Percentiles rank a stretch among this genome's conserved stretches.
Evolutionary conservation across 1,139 yeast species (phyloP).

Genomic region (Protomyces arabidopsidicola): DNA sequence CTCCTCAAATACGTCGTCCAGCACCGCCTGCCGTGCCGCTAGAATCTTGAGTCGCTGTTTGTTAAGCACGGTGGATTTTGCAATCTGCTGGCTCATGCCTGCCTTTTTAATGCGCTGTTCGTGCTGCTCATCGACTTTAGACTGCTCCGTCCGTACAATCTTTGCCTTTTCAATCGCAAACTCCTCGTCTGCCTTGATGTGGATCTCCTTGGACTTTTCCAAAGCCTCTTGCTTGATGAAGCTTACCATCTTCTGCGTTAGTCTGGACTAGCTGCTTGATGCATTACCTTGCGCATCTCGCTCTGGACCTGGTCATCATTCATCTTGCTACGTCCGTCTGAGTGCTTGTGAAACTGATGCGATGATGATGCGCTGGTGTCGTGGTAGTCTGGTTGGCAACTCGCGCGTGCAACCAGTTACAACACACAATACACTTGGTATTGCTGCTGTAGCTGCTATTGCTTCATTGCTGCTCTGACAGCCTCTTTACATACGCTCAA

Average conservation of each 20-base stretch:
- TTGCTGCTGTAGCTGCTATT: too few species aligned
- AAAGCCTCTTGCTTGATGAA: constrained; percentile 98
- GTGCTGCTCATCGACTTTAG: constrained; percentile 75
- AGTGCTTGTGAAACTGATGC: too few species aligned
- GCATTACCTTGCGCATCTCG: constrained; percentile 62
- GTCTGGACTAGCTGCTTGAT: constrained; percentile 38
- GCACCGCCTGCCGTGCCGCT: constrained; percentile 76
- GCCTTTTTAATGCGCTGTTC: constrained; percentile 87
- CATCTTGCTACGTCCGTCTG: neutral
- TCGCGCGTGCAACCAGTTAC: too few species aligned
- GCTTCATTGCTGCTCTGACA: too few species aligned
- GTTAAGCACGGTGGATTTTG: constrained; percentile 91
- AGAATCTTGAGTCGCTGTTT: constrained; percentile 88
- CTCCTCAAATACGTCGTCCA: constrained; percentile 66
- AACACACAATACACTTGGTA: too few species aligned
- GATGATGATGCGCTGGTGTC: too few species aligned
- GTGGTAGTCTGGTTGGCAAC: too few species aligned
- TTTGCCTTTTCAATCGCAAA: constrained; percentile 96
- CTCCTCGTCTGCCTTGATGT: constrained; percentile 94
- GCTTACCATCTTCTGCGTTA: constrained; percentile 95
- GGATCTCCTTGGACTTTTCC: constrained; percentile 95
- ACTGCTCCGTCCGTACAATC: constrained; percentile 85
- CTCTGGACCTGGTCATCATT: constrained; percentile 22
- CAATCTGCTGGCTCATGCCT: constrained; percentile 86
- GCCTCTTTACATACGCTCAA: too few species aligned